Percentiles rank a stretch among this genome's conserved stretches.
These are phyloP conservation scores for Boletus subcaerulescens DNA, from an alignment of 768 basidiomycete species.

Conservation along the genomic window DNA sequence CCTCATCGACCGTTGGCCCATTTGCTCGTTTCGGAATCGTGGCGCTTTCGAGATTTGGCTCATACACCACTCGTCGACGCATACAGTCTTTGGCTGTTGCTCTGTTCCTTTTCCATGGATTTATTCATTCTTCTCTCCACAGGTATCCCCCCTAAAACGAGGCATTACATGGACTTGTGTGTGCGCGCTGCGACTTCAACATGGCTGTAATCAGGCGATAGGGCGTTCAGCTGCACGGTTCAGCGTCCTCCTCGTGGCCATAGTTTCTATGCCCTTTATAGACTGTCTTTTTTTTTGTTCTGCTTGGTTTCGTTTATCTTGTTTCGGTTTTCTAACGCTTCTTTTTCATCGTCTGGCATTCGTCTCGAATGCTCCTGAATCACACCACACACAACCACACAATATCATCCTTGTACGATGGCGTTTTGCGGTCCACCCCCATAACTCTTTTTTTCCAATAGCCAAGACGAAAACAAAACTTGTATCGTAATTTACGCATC, in stretches of 20 bases:
- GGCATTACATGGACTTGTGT: slow-evolving; percentile 19
- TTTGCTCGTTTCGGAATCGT: slow-evolving; percentile 4
- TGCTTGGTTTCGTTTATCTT: slow-evolving; percentile 20
- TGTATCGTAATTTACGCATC: slow-evolving; percentile 34
- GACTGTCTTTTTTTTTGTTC: slow-evolving; percentile 3
- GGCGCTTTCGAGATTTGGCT: slow-evolving; percentile 1
- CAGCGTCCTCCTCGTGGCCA: neutral
- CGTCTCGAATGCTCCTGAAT: neutral
- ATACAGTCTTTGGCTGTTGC: slow-evolving; percentile 14
- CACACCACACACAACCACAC: neutral
- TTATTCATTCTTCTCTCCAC: slow-evolving; percentile 34
- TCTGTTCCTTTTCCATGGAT: slow-evolving; percentile 21
- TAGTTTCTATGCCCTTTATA: slow-evolving; percentile 1
- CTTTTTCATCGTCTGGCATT: neutral
- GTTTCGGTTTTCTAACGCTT: slow-evolving; percentile 6
- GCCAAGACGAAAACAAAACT: slow-evolving; percentile 12
- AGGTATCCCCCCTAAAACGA: slow-evolving; percentile 25
- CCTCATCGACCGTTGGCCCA: neutral
- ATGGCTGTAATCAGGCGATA: slow-evolving; percentile 10
- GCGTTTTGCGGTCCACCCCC: slow-evolving; percentile 3
- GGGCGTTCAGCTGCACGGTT: neutral
- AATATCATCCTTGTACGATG: slow-evolving; percentile 18
- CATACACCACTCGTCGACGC: slow-evolving; percentile 2
- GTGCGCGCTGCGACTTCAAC: slow-evolving; percentile 10
- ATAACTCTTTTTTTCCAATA: neutral